Base-by-base conservation (phyloP, 2,329 filamentous ascomycete species). In the Alternaria arborescens region DNA sequence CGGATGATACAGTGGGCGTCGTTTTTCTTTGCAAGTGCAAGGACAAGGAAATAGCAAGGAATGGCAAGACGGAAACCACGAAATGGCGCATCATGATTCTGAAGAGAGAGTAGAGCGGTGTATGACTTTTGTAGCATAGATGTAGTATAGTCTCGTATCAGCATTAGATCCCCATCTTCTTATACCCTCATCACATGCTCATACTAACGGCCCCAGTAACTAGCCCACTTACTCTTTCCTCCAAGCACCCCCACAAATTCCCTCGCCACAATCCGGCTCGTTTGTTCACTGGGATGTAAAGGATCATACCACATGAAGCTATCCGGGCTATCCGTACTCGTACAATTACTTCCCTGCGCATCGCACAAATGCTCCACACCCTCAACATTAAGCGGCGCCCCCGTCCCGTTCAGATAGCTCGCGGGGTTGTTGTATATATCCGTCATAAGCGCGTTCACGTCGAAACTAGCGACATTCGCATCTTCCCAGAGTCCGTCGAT, bases 271-370 rank as follows among this genome's bases (percentile, higher is more conserved):
- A 84, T 80, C 70, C 85, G 79, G 77, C 87, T 84, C 8, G 88
- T 85, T 77, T 87, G 86, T 77, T 88, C 84, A 30, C 87, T 88
- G 0, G 90, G 90, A 79, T 94, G 91, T 72, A 94, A 75, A 72
- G 88, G 86, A 77, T 94, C 91, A 69, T 84, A 91, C 89, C 91
- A 94, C 74, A 92, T 66, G 73, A 86, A 94, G 46, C 85, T 88
- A 66, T 90, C 86, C 34, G 69, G 69, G 22, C 70, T 74, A n/a
- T 47, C 16, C 34, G 62, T 52, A 28, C 51, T 40, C 11, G 65
- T 69, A 65, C 84, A 85, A 50, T 80, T 74, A 7, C 64, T 65
- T 5, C 79, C 78, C 8, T 67, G 74, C 3, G 73, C 54, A 58
- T 79, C 71, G 69, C 90, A 93, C 22, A 85, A 78, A 44, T 86